Percentiles rank a stretch among this genome's conserved stretches.
Conservation (phyloP, 768 basidiomycete species). For the Phallus indusiatus region DNA sequence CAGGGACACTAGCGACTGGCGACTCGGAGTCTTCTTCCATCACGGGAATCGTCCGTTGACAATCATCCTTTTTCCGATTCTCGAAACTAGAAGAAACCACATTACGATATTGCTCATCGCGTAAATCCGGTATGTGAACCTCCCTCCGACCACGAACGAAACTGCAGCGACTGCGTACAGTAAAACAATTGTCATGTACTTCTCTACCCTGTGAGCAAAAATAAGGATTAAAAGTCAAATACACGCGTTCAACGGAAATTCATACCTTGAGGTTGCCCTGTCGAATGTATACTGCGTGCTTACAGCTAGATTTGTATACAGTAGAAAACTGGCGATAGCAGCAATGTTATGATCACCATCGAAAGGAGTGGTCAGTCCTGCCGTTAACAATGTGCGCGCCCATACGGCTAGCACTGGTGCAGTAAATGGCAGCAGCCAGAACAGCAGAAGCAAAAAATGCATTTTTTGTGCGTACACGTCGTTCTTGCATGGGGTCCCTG, state of each 20-base stretch:
- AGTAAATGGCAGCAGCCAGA: slow-evolving; percentile 68
- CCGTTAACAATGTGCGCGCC: slow-evolving; percentile 77
- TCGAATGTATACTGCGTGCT: slow-evolving; percentile 4
- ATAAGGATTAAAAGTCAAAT: not conserved
- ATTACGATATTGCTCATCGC: slow-evolving; percentile 45
- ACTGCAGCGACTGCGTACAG: slow-evolving; percentile 30
- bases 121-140: slow-evolving; percentile 55
- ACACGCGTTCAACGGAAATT: not conserved
- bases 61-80: slow-evolving; percentile 27
- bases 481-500: not conserved
- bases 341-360: slow-evolving; percentile 57
- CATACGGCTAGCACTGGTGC: slow-evolving; percentile 80
- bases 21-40: not conserved
- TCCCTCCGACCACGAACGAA: slow-evolving; percentile 61
- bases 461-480: slow-evolving; percentile 39
- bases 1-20: too few relatives aligned
- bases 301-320: slow-evolving; percentile 15
- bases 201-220: not conserved
- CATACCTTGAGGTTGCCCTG: slow-evolving; percentile 5
- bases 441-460: slow-evolving; percentile 66
- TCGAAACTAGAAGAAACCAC: slow-evolving; percentile 33
- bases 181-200: not conserved
- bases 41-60: not conserved
- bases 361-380: slow-evolving; percentile 72
- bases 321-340: slow-evolving; percentile 16